phyloP scores from a whole-genome alignment of 805 yeast species.

The Kuraishia borneana region DNA sequence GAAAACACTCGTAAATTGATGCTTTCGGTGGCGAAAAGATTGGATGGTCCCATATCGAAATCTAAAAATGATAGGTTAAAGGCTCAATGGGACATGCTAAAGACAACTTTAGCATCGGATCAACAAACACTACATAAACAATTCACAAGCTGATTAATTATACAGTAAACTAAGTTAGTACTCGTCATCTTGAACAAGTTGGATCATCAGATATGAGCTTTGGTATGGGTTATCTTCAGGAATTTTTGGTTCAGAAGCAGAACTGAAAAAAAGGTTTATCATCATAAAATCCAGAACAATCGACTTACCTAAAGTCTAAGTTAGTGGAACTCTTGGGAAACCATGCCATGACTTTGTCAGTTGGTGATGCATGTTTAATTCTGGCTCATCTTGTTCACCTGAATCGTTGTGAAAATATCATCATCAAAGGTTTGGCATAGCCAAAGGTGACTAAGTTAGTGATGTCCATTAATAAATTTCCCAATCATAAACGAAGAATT shows the following conservation, averaged over 20 bases:
- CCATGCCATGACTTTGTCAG: slow-evolving; percentile 52
- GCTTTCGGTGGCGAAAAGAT: slow-evolving; percentile 24
- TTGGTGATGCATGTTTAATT: slow-evolving; percentile 95
- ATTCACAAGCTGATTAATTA: slow-evolving; percentile 10
- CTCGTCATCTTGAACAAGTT: too few species aligned
- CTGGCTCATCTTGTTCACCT: slow-evolving; percentile 35
- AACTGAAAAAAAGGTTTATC: slow-evolving; percentile 67
- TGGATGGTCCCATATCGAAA: slow-evolving; percentile 29
- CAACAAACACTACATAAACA: slow-evolving; percentile 17
- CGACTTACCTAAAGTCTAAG: not conserved
- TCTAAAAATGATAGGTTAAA: slow-evolving; percentile 34
- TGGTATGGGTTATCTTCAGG: slow-evolving; percentile 73
- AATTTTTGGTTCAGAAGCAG: slow-evolving; percentile 83
- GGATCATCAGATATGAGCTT: slow-evolving; percentile 34
- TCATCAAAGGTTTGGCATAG: too few species aligned
- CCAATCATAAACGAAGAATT: slow-evolving; percentile 71
- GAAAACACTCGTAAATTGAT: slow-evolving; percentile 33
- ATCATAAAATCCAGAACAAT: slow-evolving; percentile 33
- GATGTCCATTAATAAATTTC: not conserved
- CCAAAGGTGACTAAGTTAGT: too few species aligned
- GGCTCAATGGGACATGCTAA: slow-evolving; percentile 25
- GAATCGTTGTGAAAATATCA: slow-evolving; percentile 1
- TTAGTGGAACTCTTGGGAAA: not conserved
- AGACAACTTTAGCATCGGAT: slow-evolving; percentile 28
- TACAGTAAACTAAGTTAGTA: slow-evolving; percentile 1